These are phyloP conservation scores for Thielaviopsis ethacetica DNA, from an alignment of 2,329 filamentous ascomycete species.

Conservation along the genomic window DNA sequence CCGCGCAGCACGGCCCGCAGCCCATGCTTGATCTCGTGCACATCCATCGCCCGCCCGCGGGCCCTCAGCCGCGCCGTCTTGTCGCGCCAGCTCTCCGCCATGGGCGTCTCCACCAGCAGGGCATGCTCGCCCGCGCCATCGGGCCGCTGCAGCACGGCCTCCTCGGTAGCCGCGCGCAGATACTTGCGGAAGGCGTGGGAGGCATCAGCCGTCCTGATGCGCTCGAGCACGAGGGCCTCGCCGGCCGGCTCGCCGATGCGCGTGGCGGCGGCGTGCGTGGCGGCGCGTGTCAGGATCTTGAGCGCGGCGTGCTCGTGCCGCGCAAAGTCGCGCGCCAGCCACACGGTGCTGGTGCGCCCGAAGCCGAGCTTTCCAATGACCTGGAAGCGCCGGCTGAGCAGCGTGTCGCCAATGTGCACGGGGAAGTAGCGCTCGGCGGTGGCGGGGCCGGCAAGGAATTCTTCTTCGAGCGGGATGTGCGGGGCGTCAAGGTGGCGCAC, in stretches of 20 bases:
- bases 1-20: not conserved
- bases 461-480: not conserved
- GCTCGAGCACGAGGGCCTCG: not conserved
- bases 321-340: not conserved
- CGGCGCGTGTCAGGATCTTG: not conserved
- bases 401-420: not conserved
- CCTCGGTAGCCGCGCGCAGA: not conserved
- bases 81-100: not conserved
- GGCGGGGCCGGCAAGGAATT: not conserved
- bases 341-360: constrained; percentile 1
- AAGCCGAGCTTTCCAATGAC: constrained; percentile 1
- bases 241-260: not conserved
- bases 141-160: not conserved
- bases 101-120: not conserved
- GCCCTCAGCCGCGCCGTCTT: not conserved
- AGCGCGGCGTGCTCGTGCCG: not conserved
- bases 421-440: not conserved
- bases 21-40: not conserved
- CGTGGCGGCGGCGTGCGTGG: no score
- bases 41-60: no score
- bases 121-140: not conserved
- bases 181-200: not conserved
- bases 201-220: not conserved
- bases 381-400: not conserved
- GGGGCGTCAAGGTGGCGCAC: not conserved